phyloP scores from a whole-genome alignment of 192 early-diverging fungal species.

The Backusella luteola region DNA sequence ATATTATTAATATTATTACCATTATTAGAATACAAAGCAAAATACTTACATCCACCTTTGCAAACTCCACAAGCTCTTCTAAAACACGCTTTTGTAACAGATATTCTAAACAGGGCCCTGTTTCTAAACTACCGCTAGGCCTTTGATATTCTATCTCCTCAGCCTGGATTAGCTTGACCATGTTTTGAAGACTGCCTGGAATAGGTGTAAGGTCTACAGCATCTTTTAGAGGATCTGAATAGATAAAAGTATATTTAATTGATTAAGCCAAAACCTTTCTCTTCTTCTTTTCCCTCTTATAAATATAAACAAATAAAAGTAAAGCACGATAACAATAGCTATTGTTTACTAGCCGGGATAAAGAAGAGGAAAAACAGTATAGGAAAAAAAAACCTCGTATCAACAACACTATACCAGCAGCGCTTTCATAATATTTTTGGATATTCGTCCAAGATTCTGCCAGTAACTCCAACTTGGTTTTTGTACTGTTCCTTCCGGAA shows the following conservation, averaged over 20 bases:
- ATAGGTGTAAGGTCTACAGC: constrained; percentile 38
- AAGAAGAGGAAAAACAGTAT: neutral
- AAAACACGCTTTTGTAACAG: constrained; percentile 31
- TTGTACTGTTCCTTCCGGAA: constrained; percentile 33
- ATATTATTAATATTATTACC: neutral
- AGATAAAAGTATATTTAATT: neutral
- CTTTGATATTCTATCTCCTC: constrained; percentile 37
- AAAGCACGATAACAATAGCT: neutral
- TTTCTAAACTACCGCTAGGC: constrained; percentile 30
- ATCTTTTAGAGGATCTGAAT: constrained; percentile 36
- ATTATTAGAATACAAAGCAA: neutral
- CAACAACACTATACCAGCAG: constrained; percentile 26
- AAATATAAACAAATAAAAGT: neutral
- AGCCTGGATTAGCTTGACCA: constrained; percentile 37
- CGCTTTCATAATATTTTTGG: constrained; percentile 38
- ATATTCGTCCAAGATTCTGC: constrained; percentile 34
- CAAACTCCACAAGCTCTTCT: constrained; percentile 38
- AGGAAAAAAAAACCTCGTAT: constrained; percentile 12
- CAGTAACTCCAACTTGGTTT: constrained; percentile 33
- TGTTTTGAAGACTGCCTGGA: constrained; percentile 28
- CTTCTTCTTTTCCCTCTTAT: neutral
- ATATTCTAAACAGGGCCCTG: constrained; percentile 37
- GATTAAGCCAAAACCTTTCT: neutral
- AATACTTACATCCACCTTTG: constrained; percentile 38
- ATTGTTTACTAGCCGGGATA: neutral